Conservation (phyloP, 352 stramenopile species). For the Globisporangium megalacanthum region DNA sequence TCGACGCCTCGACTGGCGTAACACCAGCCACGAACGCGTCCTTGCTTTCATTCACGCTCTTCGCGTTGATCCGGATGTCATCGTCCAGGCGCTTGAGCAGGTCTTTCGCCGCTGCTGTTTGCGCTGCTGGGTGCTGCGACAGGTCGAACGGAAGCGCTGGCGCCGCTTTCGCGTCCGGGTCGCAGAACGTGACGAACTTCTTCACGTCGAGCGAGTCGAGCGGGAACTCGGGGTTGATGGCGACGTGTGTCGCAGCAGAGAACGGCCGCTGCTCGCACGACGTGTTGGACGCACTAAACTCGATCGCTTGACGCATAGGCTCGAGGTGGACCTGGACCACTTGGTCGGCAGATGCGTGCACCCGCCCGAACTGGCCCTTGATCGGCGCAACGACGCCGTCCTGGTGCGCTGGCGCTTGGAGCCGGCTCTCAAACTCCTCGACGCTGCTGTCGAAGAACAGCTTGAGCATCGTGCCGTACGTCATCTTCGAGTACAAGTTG, state of each 20-base stretch:
- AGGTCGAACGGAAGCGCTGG: slow-evolving; percentile 91
- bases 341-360: slow-evolving; percentile 39
- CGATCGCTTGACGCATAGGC: background rate
- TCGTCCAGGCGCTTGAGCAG: slow-evolving; percentile 89
- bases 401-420: slow-evolving; percentile 54
- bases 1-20: slow-evolving; percentile 41
- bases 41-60: slow-evolving; percentile 64
- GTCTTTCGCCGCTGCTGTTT: slow-evolving; percentile 93
- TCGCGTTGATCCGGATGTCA: slow-evolving; percentile 88
- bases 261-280: slow-evolving; percentile 65
- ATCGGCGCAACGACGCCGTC: slow-evolving; percentile 43
- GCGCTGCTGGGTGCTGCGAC: slow-evolving; percentile 76
- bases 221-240: slow-evolving; percentile 71
- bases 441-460: slow-evolving; percentile 79
- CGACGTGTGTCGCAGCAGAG: slow-evolving; percentile 7
- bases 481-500: slow-evolving; percentile 81
- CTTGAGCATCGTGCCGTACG: slow-evolving; percentile 72
- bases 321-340: slow-evolving; percentile 12
- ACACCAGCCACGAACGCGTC: slow-evolving; percentile 67
- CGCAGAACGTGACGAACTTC: slow-evolving; percentile 68
- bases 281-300: slow-evolving; percentile 72
- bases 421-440: slow-evolving; percentile 54
- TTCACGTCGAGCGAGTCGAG: slow-evolving; percentile 64
- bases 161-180: slow-evolving; percentile 45
- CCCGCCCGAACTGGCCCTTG: slow-evolving; percentile 58